Conservation (phyloP, 2,329 filamentous ascomycete species). For the Aspergillus sergii region DNA sequence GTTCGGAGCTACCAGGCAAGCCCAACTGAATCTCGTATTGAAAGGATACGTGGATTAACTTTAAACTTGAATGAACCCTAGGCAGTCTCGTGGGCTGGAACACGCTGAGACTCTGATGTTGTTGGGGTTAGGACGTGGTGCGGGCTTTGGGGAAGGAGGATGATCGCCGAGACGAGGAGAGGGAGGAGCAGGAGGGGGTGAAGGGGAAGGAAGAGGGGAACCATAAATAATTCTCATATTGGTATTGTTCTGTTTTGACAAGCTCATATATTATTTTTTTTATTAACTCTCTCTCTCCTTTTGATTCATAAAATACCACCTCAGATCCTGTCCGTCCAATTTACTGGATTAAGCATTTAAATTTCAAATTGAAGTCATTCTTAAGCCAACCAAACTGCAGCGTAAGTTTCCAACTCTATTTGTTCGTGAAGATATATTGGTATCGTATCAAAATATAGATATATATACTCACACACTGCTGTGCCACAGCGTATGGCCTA, state of each 20-base stretch:
- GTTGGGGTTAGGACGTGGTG: background rate
- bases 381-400: background rate
- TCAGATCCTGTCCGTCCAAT: background rate
- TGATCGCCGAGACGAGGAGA: background rate
- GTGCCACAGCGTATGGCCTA: background rate
- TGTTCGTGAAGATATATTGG: background rate
- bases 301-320: background rate
- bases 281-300: background rate
- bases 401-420: background rate
- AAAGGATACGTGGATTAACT: background rate
- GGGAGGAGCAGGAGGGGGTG: background rate
- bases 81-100: background rate
- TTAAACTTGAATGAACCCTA: background rate
- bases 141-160: background rate
- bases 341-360: background rate
- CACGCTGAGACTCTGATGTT: background rate
- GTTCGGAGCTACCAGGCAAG: slow-evolving; percentile 29
- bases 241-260: background rate
- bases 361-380: background rate
- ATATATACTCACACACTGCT: background rate
- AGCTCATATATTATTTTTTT: background rate
- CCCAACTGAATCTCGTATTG: slow-evolving; percentile 12
- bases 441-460: too few relatives aligned
- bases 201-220: background rate
- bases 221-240: background rate